phyloP scores from a whole-genome alignment of 345 rosid species.

The Salix exigua region DNA sequence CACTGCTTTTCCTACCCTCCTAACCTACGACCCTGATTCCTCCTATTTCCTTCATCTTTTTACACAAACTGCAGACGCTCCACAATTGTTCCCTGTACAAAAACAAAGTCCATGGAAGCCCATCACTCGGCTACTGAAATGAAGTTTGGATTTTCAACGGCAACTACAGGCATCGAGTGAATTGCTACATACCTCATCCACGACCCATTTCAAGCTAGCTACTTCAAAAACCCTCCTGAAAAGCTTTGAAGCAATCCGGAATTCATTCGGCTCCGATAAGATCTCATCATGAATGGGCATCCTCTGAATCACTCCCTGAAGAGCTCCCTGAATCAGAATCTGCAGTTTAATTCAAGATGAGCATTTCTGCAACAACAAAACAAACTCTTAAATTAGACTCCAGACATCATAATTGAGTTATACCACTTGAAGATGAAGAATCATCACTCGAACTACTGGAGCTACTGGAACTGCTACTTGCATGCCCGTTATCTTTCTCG shows the following conservation, averaged over 20 bases:
- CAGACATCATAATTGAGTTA: background rate
- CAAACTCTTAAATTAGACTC: background rate
- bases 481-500: constrained; percentile 61
- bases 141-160: background rate
- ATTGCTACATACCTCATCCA: constrained; percentile 8
- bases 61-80: background rate
- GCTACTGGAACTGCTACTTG: constrained; percentile 47
- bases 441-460: constrained; percentile 52
- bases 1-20: constrained; percentile 18
- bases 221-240: background rate
- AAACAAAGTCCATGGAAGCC: background rate
- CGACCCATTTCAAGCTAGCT: background rate
- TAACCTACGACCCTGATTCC: constrained; percentile 15
- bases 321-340: constrained; percentile 37
- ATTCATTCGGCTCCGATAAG: background rate
- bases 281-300: constrained; percentile 23
- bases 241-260: background rate
- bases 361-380: background rate
- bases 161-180: background rate
- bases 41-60: background rate
- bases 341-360: constrained; percentile 14
- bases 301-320: constrained; percentile 39
- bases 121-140: background rate
- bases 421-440: constrained; percentile 71
- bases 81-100: constrained; percentile 22